phyloP scores from a whole-genome alignment of 257 asterid genomes.

The Capsicum rhomboideum region DNA sequence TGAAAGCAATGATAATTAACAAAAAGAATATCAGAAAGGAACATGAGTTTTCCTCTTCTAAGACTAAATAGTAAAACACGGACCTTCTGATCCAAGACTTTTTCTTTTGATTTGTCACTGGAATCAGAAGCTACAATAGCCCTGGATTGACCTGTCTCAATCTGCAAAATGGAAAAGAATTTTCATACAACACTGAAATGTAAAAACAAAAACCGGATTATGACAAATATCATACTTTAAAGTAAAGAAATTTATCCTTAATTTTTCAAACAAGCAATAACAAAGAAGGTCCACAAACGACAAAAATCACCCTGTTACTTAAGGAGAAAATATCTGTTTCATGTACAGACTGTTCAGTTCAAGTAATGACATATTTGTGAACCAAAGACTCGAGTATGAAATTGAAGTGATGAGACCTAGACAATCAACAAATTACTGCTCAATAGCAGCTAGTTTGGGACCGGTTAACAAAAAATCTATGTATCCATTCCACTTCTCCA shows the following conservation, averaged over 20 bases:
- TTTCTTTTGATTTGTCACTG: slow-evolving; percentile 71
- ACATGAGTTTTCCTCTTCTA: not conserved
- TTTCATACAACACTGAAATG: slow-evolving; percentile 3
- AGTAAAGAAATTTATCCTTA: not conserved
- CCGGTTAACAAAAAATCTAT: not conserved
- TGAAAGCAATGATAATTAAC: slow-evolving; percentile 25
- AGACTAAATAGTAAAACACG: not conserved
- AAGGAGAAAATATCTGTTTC: not conserved
- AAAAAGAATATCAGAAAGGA: not conserved
- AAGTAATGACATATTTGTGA: not conserved
- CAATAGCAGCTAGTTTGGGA: not conserved
- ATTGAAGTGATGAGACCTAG: not conserved
- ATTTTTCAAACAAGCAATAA: not conserved
- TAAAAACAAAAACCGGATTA: not conserved
- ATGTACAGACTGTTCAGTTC: not conserved
- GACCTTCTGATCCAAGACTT: slow-evolving; percentile 69
- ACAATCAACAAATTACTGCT: not conserved
- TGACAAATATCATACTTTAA: not conserved
- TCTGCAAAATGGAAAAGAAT: slow-evolving; percentile 35
- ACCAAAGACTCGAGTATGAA: not conserved
- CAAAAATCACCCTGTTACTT: not conserved
- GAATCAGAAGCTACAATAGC: slow-evolving; percentile 47
- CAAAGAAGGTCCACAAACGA: not conserved
- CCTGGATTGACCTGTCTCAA: slow-evolving; percentile 53
- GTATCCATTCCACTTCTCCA: not conserved